phyloP scores from a whole-genome alignment of 768 basidiomycete species.

The Russula virescens region DNA sequence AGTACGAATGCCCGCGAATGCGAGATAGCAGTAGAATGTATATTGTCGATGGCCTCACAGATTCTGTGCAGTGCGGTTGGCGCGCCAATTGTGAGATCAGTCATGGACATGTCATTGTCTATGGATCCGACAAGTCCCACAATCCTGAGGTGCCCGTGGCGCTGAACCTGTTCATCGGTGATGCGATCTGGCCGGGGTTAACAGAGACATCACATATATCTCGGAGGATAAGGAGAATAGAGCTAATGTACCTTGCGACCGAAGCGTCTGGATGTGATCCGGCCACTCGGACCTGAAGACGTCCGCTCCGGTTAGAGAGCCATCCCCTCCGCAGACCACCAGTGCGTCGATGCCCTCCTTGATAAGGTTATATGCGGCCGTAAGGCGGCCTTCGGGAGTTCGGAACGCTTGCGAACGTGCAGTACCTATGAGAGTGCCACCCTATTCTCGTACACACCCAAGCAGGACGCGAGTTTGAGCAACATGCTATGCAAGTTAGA shows the following conservation, averaged over 20 bases:
- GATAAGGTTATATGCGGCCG: conserved; percentile 86
- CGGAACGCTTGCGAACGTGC: conserved; percentile 83
- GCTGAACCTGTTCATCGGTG: conserved; percentile 60
- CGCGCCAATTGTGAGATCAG: conserved; percentile 95
- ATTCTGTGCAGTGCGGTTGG: conserved; percentile 94
- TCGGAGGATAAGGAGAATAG: not conserved
- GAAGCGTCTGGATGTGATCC: conserved; percentile 63
- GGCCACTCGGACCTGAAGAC: conserved; percentile 95
- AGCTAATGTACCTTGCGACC: conserved; percentile 45
- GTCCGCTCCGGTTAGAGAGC: conserved; percentile 94
- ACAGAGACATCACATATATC: not conserved
- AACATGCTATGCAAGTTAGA: not conserved
- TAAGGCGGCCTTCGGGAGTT: conserved; percentile 79
- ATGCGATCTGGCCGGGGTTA: conserved; percentile 51
- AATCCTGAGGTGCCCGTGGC: conserved; percentile 82
- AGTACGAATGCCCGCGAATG: conserved; percentile 97
- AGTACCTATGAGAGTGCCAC: conserved; percentile 94
- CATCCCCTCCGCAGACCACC: conserved; percentile 96
- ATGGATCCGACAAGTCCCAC: conserved; percentile 99
- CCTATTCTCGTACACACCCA: conserved; percentile 38
- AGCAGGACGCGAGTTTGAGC: not conserved
- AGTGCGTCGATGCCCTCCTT: conserved; percentile 97
- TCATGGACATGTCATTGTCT: conserved; percentile 99
- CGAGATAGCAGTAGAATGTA: conserved; percentile 92
- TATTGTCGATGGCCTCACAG: conserved; percentile 96